Base-by-base conservation (phyloP, 306 rosid species). In the Parietaria judaica region DNA sequence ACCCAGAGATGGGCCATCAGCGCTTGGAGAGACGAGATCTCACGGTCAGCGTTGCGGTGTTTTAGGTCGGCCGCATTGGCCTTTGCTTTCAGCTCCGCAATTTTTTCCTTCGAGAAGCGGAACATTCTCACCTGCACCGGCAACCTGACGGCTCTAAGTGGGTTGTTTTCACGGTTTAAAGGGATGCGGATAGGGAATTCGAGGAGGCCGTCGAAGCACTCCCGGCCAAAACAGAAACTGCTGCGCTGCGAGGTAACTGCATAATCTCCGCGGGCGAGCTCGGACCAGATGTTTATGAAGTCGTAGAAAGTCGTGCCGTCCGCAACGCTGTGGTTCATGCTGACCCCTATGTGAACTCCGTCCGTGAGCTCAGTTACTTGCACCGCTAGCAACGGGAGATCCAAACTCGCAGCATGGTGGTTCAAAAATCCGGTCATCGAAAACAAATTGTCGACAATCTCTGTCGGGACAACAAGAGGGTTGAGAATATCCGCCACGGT, bases 321-420 rank as follows among this genome's bases (percentile, higher is more conserved):
- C 0, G 31, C 71, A 7, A 36, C 74, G 0, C 11, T 15, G 6
- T 82, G 87, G 52, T 76, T 73, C 1, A 71, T 38, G 2, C 76
- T 2, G 50, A 65, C 46, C 5, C 61, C 87, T 2, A 82, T 57
- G 67, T 79, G 76, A 43, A 73, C 4, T 10, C 78, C 82, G 51
- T 82, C 84, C 16, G 51, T n/a, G 0, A 82, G 51, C 80, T 79
- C 79, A 0, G 81, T 83, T 4, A 79, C 80, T 55, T 83, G 85
- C 10, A 35, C 66, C 0, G 23, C 53, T 8, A 48, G 68, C 68
- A 70, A 55, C 16, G 68, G 68, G 36, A 15, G 36, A 6, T 45
- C 36, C 1, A 44, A 54, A 14, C 61, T 11, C 3, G 62, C 48
- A 1, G 63, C 74, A 12, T 70, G 51, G 41, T 17, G 46, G 63